A percentile compares a stretch with the other conserved stretches of the same genome.
Conservation (phyloP, 1,284 basidiomycete genomes). For the Ustilago xerochloae region DNA sequence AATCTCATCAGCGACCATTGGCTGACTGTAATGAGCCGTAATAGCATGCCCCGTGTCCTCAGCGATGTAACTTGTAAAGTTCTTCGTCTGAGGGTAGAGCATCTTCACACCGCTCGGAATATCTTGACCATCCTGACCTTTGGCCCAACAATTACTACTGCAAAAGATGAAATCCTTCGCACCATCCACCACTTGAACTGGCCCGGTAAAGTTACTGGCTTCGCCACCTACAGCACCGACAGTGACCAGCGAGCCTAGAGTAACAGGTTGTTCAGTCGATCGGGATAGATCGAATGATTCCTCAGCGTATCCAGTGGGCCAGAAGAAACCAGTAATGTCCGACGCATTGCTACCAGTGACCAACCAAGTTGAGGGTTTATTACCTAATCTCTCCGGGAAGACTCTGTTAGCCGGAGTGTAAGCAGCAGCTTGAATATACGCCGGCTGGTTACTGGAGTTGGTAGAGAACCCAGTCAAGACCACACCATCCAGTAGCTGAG, state of each 20-base stretch:
- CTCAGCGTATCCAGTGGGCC: constrained; percentile 68
- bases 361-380: constrained; percentile 47
- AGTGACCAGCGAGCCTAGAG: constrained; percentile 67
- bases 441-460: constrained; percentile 43
- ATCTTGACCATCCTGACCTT: constrained; percentile 40
- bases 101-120: constrained; percentile 25
- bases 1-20: constrained; percentile 28
- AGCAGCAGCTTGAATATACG: constrained; percentile 60
- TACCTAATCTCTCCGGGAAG: constrained; percentile 28
- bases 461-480: constrained; percentile 68
- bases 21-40: constrained; percentile 35
- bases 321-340: constrained; percentile 69
- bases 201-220: constrained; percentile 63
- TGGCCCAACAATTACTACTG: constrained; percentile 60
- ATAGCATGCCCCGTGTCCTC: constrained; percentile 52
- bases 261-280: constrained; percentile 61
- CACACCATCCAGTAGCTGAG: constrained; percentile 63
- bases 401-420: constrained; percentile 63
- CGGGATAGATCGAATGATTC: constrained; percentile 52
- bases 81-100: constrained; percentile 43
- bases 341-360: constrained; percentile 61
- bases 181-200: constrained; percentile 69
- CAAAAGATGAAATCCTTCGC: constrained; percentile 68
- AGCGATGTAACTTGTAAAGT: constrained; percentile 41
- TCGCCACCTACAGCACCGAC: constrained; percentile 49